These are phyloP conservation scores for Oryza officinalis DNA, from an alignment of 176 grass and related monocot species.

Conservation along the genomic window DNA sequence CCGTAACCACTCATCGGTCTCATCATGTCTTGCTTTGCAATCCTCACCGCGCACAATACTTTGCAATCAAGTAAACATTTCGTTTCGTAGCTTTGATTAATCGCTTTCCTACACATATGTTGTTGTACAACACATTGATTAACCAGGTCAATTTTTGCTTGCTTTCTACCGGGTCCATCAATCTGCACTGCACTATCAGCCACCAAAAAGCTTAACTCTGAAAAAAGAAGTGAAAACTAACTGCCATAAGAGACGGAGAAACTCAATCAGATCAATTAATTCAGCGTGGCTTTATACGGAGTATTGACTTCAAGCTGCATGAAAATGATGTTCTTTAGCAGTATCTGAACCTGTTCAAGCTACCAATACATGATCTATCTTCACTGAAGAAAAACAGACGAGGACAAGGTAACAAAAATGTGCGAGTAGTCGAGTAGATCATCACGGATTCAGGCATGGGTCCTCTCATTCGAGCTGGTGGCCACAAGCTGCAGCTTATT, in stretches of 20 bases:
- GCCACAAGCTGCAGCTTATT: not conserved
- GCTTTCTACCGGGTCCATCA: not conserved
- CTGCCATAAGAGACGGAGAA: not conserved
- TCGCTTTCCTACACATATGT: not conserved
- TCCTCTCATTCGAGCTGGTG: not conserved
- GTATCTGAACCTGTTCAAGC: not conserved
- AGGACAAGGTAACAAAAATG: not conserved
- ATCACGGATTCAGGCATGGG: not conserved
- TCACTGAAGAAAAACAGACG: not conserved
- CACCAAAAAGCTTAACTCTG: not conserved
- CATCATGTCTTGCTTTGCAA: not conserved
- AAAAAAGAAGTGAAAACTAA: not conserved
- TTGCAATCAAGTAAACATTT: not conserved
- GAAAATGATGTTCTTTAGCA: conserved; percentile 4
- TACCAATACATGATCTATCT: not conserved
- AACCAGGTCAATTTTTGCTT: not conserved
- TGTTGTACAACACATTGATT: not conserved
- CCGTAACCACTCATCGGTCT: not conserved
- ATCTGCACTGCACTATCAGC: not conserved
- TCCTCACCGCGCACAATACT: not conserved
- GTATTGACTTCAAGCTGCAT: conserved; percentile 2
- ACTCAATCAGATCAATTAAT: no score
- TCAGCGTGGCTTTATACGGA: not conserved
- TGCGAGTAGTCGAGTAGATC: not conserved
- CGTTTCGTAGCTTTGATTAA: not conserved